Percentiles rank a stretch among this genome's conserved stretches.
Conservation (phyloP, 805 yeast species). For the Candida manassasensis region DNA sequence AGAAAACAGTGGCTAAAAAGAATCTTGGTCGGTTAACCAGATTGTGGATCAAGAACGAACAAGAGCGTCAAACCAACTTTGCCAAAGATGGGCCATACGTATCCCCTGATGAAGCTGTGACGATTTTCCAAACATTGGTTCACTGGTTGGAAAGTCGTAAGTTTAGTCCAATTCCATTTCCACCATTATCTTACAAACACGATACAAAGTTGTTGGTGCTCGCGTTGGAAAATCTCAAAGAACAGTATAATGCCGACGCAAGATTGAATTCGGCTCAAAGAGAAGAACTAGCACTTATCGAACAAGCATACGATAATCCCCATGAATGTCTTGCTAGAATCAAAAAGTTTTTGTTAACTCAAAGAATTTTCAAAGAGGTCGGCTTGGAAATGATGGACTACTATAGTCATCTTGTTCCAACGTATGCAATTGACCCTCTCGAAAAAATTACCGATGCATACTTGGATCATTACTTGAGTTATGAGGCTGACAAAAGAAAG, state of each 20-base stretch:
- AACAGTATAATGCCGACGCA: constrained; percentile 60
- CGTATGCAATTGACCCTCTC: constrained; percentile 81
- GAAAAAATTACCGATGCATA: constrained; percentile 97
- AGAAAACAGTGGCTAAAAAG: constrained; percentile 90
- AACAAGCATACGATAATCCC: constrained; percentile 95
- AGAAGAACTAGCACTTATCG: constrained; percentile 89
- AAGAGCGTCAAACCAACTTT: constrained; percentile 76
- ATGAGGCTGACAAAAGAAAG: constrained; percentile 82
- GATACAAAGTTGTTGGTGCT: constrained; percentile 86
- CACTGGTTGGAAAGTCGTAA: constrained; percentile 84
- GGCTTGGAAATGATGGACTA: constrained; percentile 87
- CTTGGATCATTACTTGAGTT: constrained; percentile 93
- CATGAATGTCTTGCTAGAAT: constrained; percentile 85
- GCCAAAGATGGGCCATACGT: constrained; percentile 85
- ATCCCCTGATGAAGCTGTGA: constrained; percentile 82
- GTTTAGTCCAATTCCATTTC: constrained; percentile 87
- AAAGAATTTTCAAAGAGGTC: constrained; percentile 88
- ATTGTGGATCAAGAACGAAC: constrained; percentile 89
- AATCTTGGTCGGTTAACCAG: constrained; percentile 89
- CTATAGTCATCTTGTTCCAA: constrained; percentile 78
- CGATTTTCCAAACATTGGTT: constrained; percentile 81
- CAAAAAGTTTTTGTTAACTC: constrained; percentile 77
- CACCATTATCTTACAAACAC: constrained; percentile 86
- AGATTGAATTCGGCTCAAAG: constrained; percentile 81
- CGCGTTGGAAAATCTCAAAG: constrained; percentile 86